Evolutionary conservation across 305 asterid genomes (phyloP), one percentile per base, ranked within the genome.

Genomic region (Fraxinus latifolia): DNA sequence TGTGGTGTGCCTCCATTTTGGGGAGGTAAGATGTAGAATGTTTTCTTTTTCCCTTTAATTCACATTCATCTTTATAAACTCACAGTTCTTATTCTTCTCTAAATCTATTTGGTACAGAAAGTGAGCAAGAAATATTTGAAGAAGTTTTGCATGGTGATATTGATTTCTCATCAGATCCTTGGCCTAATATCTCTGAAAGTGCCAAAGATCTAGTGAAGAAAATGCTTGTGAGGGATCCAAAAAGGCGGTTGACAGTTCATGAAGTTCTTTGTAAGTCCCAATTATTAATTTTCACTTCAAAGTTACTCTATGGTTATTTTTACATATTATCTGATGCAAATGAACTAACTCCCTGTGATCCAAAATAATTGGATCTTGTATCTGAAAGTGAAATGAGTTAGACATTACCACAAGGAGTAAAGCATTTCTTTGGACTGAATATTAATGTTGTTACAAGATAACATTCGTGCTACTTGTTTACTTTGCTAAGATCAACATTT

Each of bases 1-100:
- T 83, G 89, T 34, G 96, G 96, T 0, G 87, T 86, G 77, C 94
- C 96, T 83, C 95, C 97, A 23, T 91, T 92, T 86, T 90, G 93
- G 93, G 97, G 89, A 3, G 95, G 97, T 92, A 88, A 90, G 91
- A 42, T 84, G 5, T 7, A 42, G 7, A 80, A 32, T 74, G 50
- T 60, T 60, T 2, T 27, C 7, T 44, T 33, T 76, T 74, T 14
- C 58, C 44, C n/a, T 76, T 75, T 58, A 27, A 55, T n/a, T 76
- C 62, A 36, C 11, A 3, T 80, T 81, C 68, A 32, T 3, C 67
- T 80, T 50, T 44, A 77, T n/a, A 29, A 50, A n/a, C 47, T 29
- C 15, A 7, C 29, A 77, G 7, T 74, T 39, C 73, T 80, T 15
- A 77, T 68, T 42, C 47, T 70, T 55, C 73, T n/a, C 19, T 31